Base-by-base conservation (phyloP, 768 basidiomycete genomes). In the Boletus vinaceobasis region DNA sequence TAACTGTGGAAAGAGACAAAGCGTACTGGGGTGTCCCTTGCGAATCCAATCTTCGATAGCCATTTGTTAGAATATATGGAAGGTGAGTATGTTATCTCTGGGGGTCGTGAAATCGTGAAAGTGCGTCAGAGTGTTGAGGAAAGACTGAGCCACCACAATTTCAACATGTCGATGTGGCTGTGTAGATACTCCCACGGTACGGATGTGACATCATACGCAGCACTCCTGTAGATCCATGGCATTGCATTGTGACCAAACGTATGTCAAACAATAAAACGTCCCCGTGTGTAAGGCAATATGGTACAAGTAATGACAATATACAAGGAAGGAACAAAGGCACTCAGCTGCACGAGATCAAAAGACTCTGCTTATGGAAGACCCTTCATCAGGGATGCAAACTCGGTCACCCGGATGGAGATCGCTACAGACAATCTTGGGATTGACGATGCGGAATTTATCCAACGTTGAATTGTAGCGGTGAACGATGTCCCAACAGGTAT, bases 401-500 rank as follows among this genome's bases (percentile, higher is more conserved):
- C 77, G 76, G 17, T 75, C 77, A 17, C 85, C 85, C 1, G 84
- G 84, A 64, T 78, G 77, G n/a, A 88, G 68, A 29, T 73, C 69
- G n/a, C 76, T 79, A 63, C 86, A 87, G 17, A 78, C 66, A 39
- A 86, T 63, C 53, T 75, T 75, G 14, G 75, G 73, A 59, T 87
- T 87, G 33, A 79, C 69, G 45, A 75, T 73, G 58, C 72, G 75
- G 23, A 88, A 70, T 52, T 76, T 73, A 21, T 85, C 83, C 54
- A 85, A 51, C 14, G 75, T 72, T 54, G 77, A 79, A 8, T 78
- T 79, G 52, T 80, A 69, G 15, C 72, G 65, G 43, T 72, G 73
- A 27, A 81, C 74, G 23, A 88, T 75, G 13, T 80, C 80, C 85
- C 85, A 88, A 63, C 86, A 88, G 9, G 77, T 78, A 57, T 87